A percentile compares a stretch with the other conserved stretches of the same genome.
phyloP scores from a whole-genome alignment of 2,329 filamentous ascomycete species.

The Clarireedia monteithiana region DNA sequence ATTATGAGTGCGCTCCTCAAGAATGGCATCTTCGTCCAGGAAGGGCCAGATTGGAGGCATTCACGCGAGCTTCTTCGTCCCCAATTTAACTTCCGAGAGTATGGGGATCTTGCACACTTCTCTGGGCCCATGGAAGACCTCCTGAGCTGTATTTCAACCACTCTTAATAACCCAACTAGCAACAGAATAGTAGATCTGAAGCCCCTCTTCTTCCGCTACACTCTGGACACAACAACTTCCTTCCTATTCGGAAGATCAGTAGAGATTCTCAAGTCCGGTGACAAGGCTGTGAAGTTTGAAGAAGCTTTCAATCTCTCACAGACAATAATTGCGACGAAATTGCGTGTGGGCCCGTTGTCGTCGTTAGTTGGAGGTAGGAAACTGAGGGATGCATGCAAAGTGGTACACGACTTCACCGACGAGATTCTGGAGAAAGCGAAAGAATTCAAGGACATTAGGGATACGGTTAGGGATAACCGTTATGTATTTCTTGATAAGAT shows the following conservation, averaged over 20 bases:
- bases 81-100: slow-evolving; percentile 1
- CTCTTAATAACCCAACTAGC: not conserved
- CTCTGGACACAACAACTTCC: slow-evolving; percentile 45
- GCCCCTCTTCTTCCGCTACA: slow-evolving; percentile 40
- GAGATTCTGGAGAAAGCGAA: not conserved
- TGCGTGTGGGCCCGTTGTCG: slow-evolving; percentile 19
- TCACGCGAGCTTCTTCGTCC: not conserved
- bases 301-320: slow-evolving; percentile 32
- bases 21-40: slow-evolving; percentile 5
- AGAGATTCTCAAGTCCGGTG: slow-evolving; percentile 6
- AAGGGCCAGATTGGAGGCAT: not conserved
- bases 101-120: slow-evolving; percentile 11
- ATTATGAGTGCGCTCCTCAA: not conserved
- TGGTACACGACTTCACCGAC: slow-evolving; percentile 15
- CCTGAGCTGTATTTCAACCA: not conserved
- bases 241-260: slow-evolving; percentile 47
- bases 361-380: slow-evolving; percentile 9
- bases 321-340: slow-evolving; percentile 25
- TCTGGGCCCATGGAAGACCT: slow-evolving; percentile 13
- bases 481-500: not conserved
- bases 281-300: slow-evolving; percentile 21
- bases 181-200: slow-evolving; percentile 28
- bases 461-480: slow-evolving; percentile 29
- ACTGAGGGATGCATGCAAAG: slow-evolving; percentile 18
- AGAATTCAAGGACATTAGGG: slow-evolving; percentile 4